Base-by-base conservation (phyloP, 2,329 filamentous ascomycete species). In the Sordariomycetes sp. region DNA sequence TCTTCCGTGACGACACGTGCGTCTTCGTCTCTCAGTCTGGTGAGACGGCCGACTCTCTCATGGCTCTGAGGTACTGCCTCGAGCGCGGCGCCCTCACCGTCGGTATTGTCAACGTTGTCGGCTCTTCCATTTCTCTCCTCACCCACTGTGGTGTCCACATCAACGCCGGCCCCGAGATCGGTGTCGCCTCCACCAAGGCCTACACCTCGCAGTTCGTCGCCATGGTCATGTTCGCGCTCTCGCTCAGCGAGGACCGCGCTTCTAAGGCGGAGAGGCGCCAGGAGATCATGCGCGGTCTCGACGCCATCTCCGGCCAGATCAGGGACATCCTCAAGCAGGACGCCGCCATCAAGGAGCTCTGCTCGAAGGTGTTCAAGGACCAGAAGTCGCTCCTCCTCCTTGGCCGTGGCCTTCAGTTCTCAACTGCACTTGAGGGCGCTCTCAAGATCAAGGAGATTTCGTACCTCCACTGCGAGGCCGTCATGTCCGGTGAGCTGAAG, bases 371-470 rank as follows among this genome's bases (percentile, higher is more conserved):
- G 61, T 90, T 99, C 84, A 91, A 96, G 81, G 82, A 96, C 76
- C 94, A 99, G 75, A 97, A 97, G 84, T 95, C 89, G 63, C 75
- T 99, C 66, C 80, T 99, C 61, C 83, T 99, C 57, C 82, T 99
- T 60, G 94, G 94, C 60, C 89, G 94, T 78, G 94, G 94, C 64
- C 90, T 90, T 70, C 94, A 99, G 76, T 96, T 91, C 78, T 91
- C 92, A 60, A 99, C 94, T 65, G 94, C 94, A 58, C 84, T 99
- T 24, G 94, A 99, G 79, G 94, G 90, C 74, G 94, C 94, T 54
- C 80, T 99, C 65, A 99, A 99, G 81, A 99, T 99, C 75, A 99
- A 99, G 83, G 94, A 99, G 77, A 99, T 99, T 67, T 97, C 92
- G 20, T 99, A 99, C 75, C 88, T 99, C 60, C 94, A 99, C 75